Percentiles rank a stretch among this genome's conserved stretches.
Evolutionary conservation across 2,329 filamentous ascomycete genomes (phyloP).

Genomic region (Dendryphion nanum): DNA sequence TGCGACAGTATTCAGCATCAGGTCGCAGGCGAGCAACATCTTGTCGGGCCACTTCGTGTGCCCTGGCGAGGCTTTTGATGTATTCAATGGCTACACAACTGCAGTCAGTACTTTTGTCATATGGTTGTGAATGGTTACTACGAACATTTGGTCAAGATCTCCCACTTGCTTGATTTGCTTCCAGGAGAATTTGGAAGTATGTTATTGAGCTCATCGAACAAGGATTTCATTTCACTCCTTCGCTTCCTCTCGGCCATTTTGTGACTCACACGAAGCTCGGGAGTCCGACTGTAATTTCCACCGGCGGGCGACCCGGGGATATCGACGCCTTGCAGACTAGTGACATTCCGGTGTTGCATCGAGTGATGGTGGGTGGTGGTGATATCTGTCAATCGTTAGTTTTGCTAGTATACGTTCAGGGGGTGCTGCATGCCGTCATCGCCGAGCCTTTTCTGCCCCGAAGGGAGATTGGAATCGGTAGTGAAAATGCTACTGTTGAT

Average conservation of each 20-base stretch:
- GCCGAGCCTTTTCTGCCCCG: slow-evolving; percentile 65
- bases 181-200: slow-evolving; percentile 78
- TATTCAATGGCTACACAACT: slow-evolving; percentile 55
- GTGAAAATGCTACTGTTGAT: slow-evolving; percentile 79
- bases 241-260: slow-evolving; percentile 83
- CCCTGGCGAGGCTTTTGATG: slow-evolving; percentile 42
- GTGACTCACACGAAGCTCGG: slow-evolving; percentile 78
- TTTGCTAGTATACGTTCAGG: slow-evolving; percentile 4
- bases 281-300: slow-evolving; percentile 79
- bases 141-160: slow-evolving; percentile 80
- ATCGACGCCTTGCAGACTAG: slow-evolving; percentile 62
- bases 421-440: slow-evolving; percentile 55
- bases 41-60: slow-evolving; percentile 37
- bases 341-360: slow-evolving; percentile 71
- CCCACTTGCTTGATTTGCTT: slow-evolving; percentile 86
- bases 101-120: not conserved
- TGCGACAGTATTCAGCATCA: slow-evolving; percentile 44
- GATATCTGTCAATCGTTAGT: slow-evolving; percentile 36
- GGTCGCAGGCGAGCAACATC: slow-evolving; percentile 44
- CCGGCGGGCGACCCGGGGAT: slow-evolving; percentile 56
- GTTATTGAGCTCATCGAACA: slow-evolving; percentile 78
- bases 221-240: slow-evolving; percentile 82
- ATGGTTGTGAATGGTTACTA: slow-evolving; percentile 5
- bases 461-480: slow-evolving; percentile 68
- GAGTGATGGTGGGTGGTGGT: slow-evolving; percentile 67